Evolutionary conservation across 441 rosid genomes (phyloP).

Genomic region (Erodium texanum): DNA sequence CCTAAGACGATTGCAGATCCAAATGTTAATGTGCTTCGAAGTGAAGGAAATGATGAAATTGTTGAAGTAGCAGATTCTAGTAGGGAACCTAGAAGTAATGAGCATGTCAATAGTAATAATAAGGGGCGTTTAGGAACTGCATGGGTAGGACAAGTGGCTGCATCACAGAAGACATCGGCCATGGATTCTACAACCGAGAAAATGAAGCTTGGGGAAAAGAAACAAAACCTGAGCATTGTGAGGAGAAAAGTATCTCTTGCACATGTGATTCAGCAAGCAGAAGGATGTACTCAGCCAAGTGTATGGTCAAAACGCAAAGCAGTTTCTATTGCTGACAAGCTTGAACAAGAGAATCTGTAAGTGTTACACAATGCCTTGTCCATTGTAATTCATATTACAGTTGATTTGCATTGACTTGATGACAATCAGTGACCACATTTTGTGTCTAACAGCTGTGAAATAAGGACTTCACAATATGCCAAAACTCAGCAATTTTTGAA

Average conservation of each 20-base stretch:
- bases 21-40: neutral
- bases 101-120: constrained; percentile 18
- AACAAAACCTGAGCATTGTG: constrained; percentile 58
- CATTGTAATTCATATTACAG: too few species aligned
- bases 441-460: too few species aligned
- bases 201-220: neutral
- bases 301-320: constrained; percentile 85
- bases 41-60: constrained; percentile 42
- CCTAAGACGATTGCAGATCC: constrained; percentile 21
- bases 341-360: constrained; percentile 96
- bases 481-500: too few species aligned
- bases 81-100: constrained; percentile 23
- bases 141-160: constrained; percentile 22
- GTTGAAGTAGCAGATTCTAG: constrained; percentile 61
- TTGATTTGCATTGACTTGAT: too few species aligned
- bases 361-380: constrained; percentile 18
- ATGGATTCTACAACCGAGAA: neutral
- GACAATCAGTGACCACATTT: too few species aligned
- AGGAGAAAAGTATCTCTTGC: constrained; percentile 87
- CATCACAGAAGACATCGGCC: constrained; percentile 19
- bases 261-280: constrained; percentile 87
- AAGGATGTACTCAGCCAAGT: constrained; percentile 57
- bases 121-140: constrained; percentile 24
- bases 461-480: too few species aligned
- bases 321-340: constrained; percentile 93